These are phyloP conservation scores for Biscutella laevigata DNA, from an alignment of 441 rosid genomes.

Conservation along the genomic window DNA sequence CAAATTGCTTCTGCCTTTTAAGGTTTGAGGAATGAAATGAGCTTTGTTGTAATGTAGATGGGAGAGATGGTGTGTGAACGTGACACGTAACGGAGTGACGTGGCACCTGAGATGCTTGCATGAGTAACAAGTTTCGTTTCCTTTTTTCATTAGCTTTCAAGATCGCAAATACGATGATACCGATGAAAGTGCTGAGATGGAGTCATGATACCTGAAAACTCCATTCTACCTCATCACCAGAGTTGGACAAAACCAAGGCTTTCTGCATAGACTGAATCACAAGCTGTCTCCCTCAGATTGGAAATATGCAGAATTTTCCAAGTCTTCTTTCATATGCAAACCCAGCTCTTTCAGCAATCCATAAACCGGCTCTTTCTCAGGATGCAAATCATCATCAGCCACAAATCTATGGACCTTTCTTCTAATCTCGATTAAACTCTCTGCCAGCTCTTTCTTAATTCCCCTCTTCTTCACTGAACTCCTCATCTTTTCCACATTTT, in stretches of 20 bases:
- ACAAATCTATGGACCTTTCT: conserved; percentile 35
- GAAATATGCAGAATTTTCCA: conserved; percentile 10
- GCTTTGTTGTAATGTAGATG: conserved; percentile 5
- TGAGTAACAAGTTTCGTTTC: conserved; percentile 25
- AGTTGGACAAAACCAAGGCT: background rate
- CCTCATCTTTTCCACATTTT: conserved; percentile 33
- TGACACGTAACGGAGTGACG: conserved; percentile 21
- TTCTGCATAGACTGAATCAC: conserved; percentile 10
- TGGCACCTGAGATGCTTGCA: conserved; percentile 26
- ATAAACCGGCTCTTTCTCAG: conserved; percentile 27
- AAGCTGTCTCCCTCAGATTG: conserved; percentile 8
- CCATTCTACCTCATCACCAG: background rate
- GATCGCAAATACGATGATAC: conserved; percentile 19
- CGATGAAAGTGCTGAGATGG: conserved; percentile 16
- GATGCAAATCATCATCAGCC: conserved; percentile 35
- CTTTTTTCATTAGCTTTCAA: background rate
- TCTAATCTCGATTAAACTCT: conserved; percentile 34
- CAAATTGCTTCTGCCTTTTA: conserved; percentile 5
- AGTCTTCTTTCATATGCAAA: conserved; percentile 27
- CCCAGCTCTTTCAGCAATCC: conserved; percentile 29
- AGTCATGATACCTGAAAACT: background rate
- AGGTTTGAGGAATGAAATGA: conserved; percentile 9
- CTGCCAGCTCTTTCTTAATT: conserved; percentile 33
- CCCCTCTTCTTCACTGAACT: conserved; percentile 32
- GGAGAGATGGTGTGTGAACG: background rate